A percentile compares a stretch with the other conserved stretches of the same genome.
These are phyloP conservation scores for Aspergillus costaricaensis DNA, from an alignment of 2,329 filamentous ascomycete genomes.

Conservation along the genomic window DNA sequence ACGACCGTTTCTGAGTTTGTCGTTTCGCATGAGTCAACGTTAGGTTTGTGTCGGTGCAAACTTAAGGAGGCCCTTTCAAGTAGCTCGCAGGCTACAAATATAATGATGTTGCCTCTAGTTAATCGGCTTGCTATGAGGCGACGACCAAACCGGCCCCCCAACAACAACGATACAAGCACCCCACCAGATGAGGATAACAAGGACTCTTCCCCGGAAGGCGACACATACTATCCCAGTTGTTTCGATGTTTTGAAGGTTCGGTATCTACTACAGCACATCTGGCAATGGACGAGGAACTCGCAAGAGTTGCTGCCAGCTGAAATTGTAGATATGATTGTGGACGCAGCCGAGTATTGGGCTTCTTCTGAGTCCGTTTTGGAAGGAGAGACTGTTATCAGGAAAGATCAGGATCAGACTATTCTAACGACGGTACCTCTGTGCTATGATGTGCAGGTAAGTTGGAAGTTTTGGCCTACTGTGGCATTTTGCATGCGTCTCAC, in stretches of 20 bases:
- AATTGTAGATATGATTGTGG: conserved; percentile 43
- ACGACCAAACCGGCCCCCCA: neutral
- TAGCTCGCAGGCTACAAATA: neutral
- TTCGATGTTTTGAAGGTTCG: conserved; percentile 38
- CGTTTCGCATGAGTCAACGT: too few relatives aligned
- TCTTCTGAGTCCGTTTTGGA: conserved; percentile 26
- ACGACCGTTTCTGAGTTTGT: too few relatives aligned
- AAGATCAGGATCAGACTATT: conserved; percentile 38
- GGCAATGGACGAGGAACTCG: conserved; percentile 24
- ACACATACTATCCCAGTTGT: conserved; percentile 30
- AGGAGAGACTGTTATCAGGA: conserved; percentile 23
- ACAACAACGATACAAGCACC: conserved; percentile 1
- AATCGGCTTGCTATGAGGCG: neutral
- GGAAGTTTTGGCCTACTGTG: neutral
- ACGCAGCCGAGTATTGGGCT: conserved; percentile 41
- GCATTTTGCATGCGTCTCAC: neutral
- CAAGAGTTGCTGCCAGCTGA: conserved; percentile 35
- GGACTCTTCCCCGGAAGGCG: neutral
- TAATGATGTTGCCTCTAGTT: conserved; percentile 5
- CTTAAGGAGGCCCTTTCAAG: neutral
- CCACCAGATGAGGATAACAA: neutral
- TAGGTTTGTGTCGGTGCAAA: too few relatives aligned
- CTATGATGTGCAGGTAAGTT: conserved; percentile 30
- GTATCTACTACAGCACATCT: conserved; percentile 29
- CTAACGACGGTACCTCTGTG: conserved; percentile 41